phyloP scores from a whole-genome alignment of 345 rosid species.

The Lepidium aucheri region DNA sequence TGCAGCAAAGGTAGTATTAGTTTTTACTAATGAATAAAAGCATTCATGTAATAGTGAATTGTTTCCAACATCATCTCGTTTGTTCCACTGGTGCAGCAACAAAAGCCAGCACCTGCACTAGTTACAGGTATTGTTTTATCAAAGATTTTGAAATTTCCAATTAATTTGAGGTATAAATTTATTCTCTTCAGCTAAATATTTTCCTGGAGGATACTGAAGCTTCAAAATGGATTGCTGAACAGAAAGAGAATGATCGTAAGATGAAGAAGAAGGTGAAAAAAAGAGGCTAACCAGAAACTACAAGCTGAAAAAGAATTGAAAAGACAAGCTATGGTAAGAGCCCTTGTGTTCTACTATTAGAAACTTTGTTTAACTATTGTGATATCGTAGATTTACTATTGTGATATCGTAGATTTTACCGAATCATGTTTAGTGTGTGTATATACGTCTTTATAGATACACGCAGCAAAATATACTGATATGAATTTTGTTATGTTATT shows the following conservation, averaged over 20 bases:
- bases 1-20: slow-evolving; percentile 45
- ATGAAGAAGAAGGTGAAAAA: slow-evolving; percentile 72
- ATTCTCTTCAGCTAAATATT: too few species aligned
- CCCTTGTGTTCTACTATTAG: slow-evolving; percentile 9
- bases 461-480: too few species aligned
- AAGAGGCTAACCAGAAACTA: slow-evolving; percentile 35
- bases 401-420: too few species aligned
- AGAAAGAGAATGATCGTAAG: slow-evolving; percentile 75
- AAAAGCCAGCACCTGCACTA: slow-evolving; percentile 50
- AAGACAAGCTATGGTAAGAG: slow-evolving; percentile 35
- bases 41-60: too few species aligned
- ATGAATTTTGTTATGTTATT: too few species aligned
- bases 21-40: neutral
- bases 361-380: neutral
- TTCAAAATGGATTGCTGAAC: too few species aligned
- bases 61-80: slow-evolving; percentile 75
- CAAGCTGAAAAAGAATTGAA: slow-evolving; percentile 38
- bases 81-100: slow-evolving; percentile 72
- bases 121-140: slow-evolving; percentile 42
- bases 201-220: too few species aligned
- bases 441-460: too few species aligned
- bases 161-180: too few species aligned
- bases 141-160: neutral
- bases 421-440: too few species aligned
- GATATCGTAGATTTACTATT: neutral